Evolutionary conservation across 2,329 filamentous ascomycete genomes (phyloP).

Genomic region (Cladophialophora exuberans): DNA sequence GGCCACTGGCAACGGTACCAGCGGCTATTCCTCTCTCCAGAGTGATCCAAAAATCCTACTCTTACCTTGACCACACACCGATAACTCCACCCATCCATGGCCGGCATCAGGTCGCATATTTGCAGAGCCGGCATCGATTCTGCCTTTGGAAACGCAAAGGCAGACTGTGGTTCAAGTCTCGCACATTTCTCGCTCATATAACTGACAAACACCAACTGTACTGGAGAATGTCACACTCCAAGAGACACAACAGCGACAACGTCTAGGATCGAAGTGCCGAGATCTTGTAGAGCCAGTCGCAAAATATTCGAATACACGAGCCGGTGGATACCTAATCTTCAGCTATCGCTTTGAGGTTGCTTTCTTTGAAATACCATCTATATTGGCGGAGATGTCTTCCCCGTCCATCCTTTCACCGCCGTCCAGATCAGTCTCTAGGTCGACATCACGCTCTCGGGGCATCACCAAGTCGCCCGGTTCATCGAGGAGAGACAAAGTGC

Average conservation of each 20-base stretch:
- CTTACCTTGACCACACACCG: constrained; percentile 11
- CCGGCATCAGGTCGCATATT: constrained; percentile 15
- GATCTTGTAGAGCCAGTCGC: not conserved
- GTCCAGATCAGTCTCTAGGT: constrained; percentile 63
- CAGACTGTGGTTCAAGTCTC: constrained; percentile 26
- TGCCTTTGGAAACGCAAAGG: constrained; percentile 23
- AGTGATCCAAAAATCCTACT: constrained; percentile 13
- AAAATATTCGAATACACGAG: not conserved
- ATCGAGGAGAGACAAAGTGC: constrained; percentile 26
- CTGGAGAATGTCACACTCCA: constrained; percentile 3
- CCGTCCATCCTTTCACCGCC: constrained; percentile 45
- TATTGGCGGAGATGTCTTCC: constrained; percentile 14
- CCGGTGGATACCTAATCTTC: not conserved
- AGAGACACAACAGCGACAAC: not conserved
- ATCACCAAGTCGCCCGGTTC: constrained; percentile 62
- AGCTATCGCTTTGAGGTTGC: not conserved
- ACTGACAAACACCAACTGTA: constrained; percentile 52
- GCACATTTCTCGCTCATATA: constrained; percentile 54
- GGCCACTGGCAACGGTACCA: constrained; percentile 24
- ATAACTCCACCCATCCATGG: constrained; percentile 17
- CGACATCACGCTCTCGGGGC: constrained; percentile 68
- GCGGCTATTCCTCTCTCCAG: constrained; percentile 27
- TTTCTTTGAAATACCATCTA: too few species aligned
- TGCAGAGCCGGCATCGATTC: constrained; percentile 25
- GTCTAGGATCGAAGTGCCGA: not conserved